Evolutionary conservation across 352 stramenopile species (phyloP).

Genomic region (Phytophthora pistaciae): DNA sequence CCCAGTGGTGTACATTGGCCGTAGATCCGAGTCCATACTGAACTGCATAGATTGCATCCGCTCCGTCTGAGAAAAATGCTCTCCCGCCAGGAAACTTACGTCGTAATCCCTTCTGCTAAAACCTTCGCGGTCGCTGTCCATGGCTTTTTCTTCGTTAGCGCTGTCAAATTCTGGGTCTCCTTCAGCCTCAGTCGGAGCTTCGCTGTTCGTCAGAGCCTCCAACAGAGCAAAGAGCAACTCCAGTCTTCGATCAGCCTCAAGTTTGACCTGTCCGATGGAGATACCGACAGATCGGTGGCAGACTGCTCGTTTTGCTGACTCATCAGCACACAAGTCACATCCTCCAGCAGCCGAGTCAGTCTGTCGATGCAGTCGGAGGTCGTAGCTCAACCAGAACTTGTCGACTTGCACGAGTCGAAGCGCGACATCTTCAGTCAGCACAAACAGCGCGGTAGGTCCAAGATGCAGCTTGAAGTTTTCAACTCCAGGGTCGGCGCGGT

Average conservation of each 20-base stretch:
- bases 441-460: conserved; percentile 82
- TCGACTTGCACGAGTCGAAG: conserved; percentile 87
- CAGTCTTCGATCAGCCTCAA: conserved; percentile 85
- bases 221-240: conserved; percentile 85
- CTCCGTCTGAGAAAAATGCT: conserved; percentile 55
- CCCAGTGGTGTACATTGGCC: conserved; percentile 71
- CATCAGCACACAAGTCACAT: conserved; percentile 74
- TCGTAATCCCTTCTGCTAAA: conserved; percentile 38
- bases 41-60: conserved; percentile 76
- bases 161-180: conserved; percentile 35
- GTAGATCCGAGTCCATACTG: conserved; percentile 57
- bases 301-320: conserved; percentile 58
- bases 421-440: conserved; percentile 88
- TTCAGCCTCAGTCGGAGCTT: conserved; percentile 40
- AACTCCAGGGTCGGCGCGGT: conserved; percentile 62
- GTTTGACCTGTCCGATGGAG: conserved; percentile 84
- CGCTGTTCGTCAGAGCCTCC: conserved; percentile 68
- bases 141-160: conserved; percentile 43
- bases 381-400: conserved; percentile 82
- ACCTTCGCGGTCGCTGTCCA: conserved; percentile 31
- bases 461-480: conserved; percentile 81
- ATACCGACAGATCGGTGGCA: conserved; percentile 75
- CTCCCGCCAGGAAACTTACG: conserved; percentile 35
- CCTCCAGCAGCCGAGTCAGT: conserved; percentile 41
- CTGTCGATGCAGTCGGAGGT: conserved; percentile 66